Percentiles rank a stretch among this genome's conserved stretches.
These are phyloP conservation scores for Phytophthora quininea DNA, from an alignment of 352 stramenopile genomes.

Conservation along the genomic window DNA sequence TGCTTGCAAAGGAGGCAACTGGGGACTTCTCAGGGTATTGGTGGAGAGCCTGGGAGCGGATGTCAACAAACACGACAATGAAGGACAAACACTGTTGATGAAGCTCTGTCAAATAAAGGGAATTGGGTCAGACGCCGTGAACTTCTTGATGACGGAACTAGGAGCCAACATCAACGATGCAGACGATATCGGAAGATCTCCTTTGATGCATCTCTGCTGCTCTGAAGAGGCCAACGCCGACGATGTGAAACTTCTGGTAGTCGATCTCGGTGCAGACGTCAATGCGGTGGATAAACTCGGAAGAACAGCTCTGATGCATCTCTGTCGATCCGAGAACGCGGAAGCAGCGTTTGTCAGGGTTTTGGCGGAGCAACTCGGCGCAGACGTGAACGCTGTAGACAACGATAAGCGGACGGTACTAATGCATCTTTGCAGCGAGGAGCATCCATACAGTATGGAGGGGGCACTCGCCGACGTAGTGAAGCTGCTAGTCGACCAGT, in stretches of 20 bases:
- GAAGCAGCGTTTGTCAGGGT: background rate
- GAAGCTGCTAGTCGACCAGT: too few relatives aligned
- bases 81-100: background rate
- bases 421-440: too few relatives aligned
- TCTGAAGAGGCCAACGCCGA: background rate
- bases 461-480: too few relatives aligned
- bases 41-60: background rate
- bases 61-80: background rate
- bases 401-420: background rate
- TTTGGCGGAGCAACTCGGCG: background rate
- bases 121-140: background rate
- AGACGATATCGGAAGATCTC: background rate
- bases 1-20: too few relatives aligned
- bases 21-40: background rate
- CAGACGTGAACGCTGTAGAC: background rate
- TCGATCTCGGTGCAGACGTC: background rate
- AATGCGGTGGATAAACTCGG: background rate
- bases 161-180: background rate
- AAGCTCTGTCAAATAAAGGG: background rate
- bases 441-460: too few relatives aligned
- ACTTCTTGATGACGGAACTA: background rate
- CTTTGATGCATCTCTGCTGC: background rate
- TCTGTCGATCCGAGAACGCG: background rate
- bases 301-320: background rate
- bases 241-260: background rate